Evolutionary conservation across 495 filamentous ascomycete genomes (phyloP).

Genomic region (Daldinia loculata): DNA sequence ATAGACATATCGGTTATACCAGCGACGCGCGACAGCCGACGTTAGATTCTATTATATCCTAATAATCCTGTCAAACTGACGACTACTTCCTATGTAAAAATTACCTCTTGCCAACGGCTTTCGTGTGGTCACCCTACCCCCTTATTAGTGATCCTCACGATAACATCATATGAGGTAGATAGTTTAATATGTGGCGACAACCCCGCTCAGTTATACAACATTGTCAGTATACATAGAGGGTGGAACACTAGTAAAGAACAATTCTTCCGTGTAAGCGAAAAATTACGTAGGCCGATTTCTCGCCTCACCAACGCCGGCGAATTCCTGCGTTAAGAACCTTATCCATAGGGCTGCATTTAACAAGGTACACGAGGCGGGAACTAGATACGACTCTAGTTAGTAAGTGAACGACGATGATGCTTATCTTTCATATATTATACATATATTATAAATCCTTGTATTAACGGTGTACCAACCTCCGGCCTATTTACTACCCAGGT

Average conservation of each 20-base stretch:
- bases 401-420: background rate
- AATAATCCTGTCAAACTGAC: background rate
- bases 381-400: background rate
- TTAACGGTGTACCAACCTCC: background rate
- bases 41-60: background rate
- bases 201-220: background rate
- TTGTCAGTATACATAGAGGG: background rate
- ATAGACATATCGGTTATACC: background rate
- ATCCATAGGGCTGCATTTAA: constrained; percentile 2
- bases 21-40: background rate
- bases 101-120: background rate
- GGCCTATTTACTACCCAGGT: too few species aligned
- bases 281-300: background rate
- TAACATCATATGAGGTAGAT: background rate
- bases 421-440: background rate
- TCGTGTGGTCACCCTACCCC: background rate
- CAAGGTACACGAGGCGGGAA: background rate
- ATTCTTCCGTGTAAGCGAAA: background rate
- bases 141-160: background rate
- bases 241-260: background rate
- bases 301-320: background rate
- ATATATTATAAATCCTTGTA: background rate
- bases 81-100: background rate
- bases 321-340: background rate
- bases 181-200: background rate